Conservation (phyloP, 2,329 filamentous ascomycete species). For the Microsporum canis region DNA sequence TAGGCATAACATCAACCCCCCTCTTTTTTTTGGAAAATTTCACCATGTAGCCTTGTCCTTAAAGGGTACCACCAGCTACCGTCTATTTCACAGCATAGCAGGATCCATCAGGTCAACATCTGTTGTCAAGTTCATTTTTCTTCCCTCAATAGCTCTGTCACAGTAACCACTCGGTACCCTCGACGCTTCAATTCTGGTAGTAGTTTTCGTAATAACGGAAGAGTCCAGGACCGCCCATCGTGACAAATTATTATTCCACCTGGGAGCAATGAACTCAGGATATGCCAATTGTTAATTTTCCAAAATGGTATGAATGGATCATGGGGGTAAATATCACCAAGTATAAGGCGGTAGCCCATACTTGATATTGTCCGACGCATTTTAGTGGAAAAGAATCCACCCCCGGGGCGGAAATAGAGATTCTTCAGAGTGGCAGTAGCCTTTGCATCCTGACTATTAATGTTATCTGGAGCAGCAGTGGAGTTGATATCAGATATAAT, state of each 20-base stretch:
- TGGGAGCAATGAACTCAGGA: constrained; percentile 65
- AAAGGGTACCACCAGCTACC: no score
- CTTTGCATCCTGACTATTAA: constrained; percentile 28
- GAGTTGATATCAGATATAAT: constrained; percentile 38
- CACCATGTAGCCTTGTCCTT: no score
- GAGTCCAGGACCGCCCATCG: constrained; percentile 72
- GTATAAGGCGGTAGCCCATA: constrained; percentile 59
- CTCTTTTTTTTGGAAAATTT: no score
- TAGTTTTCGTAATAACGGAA: constrained; percentile 62
- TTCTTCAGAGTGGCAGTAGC: constrained; percentile 30
- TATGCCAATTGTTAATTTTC: constrained; percentile 61
- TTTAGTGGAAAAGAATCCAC: constrained; percentile 63
- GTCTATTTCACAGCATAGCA: no score
- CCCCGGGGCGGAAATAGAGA: constrained; percentile 67
- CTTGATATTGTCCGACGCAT: constrained; percentile 52
- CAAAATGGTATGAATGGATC: constrained; percentile 71
- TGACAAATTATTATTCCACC: constrained; percentile 79
- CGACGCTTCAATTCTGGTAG: constrained; percentile 57
- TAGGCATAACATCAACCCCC: no score
- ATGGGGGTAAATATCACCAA: constrained; percentile 80
- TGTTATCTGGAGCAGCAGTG: constrained; percentile 24
- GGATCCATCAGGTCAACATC: no score
- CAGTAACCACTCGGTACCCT: constrained; percentile 60
- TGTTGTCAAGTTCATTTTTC: neutral
- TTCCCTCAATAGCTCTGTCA: constrained; percentile 47